These are phyloP conservation scores for Tritrichomonas foetus DNA, from an alignment of 208 protist species.

Conservation along the genomic window DNA sequence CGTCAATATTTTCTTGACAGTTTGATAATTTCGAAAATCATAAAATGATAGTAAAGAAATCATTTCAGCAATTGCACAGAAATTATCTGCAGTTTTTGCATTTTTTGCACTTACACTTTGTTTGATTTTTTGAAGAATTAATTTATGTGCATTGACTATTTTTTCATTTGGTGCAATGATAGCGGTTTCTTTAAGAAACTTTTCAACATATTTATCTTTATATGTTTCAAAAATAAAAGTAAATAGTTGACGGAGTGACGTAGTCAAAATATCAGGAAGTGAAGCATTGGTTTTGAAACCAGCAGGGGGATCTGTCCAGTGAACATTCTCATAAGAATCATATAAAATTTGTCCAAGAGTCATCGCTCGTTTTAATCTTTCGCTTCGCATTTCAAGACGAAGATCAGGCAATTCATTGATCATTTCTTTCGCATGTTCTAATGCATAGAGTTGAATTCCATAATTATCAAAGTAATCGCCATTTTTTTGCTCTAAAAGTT, in stretches of 20 bases:
- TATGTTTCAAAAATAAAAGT: conserved; percentile 26
- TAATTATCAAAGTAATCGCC: not conserved
- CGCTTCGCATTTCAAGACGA: not conserved
- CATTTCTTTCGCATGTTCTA: not conserved
- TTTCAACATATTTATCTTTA: not conserved
- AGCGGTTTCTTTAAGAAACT: not conserved
- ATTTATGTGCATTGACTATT: not conserved
- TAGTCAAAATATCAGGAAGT: not conserved
- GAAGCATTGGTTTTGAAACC: not conserved
- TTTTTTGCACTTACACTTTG: not conserved
- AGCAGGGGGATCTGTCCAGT: not conserved
- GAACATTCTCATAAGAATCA: not conserved
- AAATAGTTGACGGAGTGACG: not conserved
- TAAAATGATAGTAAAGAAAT: not conserved
- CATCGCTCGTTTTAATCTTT: not conserved
- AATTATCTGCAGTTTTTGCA: not conserved
- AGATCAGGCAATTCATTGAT: not conserved
- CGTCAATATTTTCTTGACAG: not conserved
- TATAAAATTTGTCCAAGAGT: not conserved
- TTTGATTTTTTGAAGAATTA: not conserved
- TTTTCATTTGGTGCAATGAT: not conserved
- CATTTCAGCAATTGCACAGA: not conserved
- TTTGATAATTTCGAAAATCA: not conserved
- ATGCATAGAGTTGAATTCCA: not conserved
- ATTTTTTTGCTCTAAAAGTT: not conserved